Conservation (phyloP, 2,329 filamentous ascomycete species). For the Pseudogymnoascus sp. region DNA sequence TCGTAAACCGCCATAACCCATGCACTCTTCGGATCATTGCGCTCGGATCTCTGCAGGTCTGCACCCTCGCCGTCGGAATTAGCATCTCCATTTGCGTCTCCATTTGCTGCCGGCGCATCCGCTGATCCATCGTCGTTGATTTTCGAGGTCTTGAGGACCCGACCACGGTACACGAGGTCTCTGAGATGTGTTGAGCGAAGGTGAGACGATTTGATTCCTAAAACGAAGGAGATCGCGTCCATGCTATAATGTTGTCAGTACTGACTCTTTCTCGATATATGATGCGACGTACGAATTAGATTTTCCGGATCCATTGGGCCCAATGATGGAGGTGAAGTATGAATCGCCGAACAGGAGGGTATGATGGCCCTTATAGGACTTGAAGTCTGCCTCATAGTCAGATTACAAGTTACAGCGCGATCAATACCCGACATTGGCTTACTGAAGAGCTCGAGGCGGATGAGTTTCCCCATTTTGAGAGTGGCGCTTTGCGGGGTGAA, state of each 20-base stretch:
- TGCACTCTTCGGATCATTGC: slow-evolving; percentile 80
- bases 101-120: slow-evolving; percentile 45
- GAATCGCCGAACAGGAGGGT: slow-evolving; percentile 91
- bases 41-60: slow-evolving; percentile 56
- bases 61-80: slow-evolving; percentile 53
- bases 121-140: slow-evolving; percentile 83
- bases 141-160: slow-evolving; percentile 83
- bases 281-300: slow-evolving; percentile 70
- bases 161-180: slow-evolving; percentile 91
- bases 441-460: slow-evolving; percentile 92
- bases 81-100: slow-evolving; percentile 54
- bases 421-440: slow-evolving; percentile 32
- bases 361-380: slow-evolving; percentile 98
- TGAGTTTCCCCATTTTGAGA: slow-evolving; percentile 83
- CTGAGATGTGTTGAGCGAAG: slow-evolving; percentile 87
- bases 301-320: slow-evolving; percentile 98
- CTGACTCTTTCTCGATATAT: neutral
- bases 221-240: slow-evolving; percentile 98
- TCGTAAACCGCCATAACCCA: slow-evolving; percentile 99
- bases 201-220: slow-evolving; percentile 98
- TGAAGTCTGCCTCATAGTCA: slow-evolving; percentile 65
- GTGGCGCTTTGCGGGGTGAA: slow-evolving; percentile 19
- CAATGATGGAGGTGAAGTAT: slow-evolving; percentile 98
- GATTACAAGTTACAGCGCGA: slow-evolving; percentile 7
- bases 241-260: slow-evolving; percentile 53